A percentile compares a stretch with the other conserved stretches of the same genome.
These are phyloP conservation scores for Spencermartinsiella ligniputridi DNA, from an alignment of 1,139 yeast genomes.

Conservation along the genomic window DNA sequence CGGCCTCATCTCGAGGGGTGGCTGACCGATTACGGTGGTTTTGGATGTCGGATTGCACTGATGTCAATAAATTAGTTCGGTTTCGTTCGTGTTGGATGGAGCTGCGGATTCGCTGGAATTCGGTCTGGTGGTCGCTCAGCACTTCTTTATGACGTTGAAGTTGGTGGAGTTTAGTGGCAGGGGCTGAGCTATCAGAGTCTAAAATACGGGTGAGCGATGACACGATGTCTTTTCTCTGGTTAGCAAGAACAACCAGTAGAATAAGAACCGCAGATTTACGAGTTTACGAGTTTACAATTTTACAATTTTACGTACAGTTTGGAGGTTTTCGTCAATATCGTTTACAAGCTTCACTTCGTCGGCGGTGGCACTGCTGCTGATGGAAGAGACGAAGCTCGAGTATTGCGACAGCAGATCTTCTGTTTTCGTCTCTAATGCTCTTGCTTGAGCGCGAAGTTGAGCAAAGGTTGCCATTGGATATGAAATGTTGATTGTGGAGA, in stretches of 20 bases:
- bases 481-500: background rate
- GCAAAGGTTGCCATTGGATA: slow-evolving; percentile 35
- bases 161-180: slow-evolving; percentile 77
- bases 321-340: slow-evolving; percentile 13
- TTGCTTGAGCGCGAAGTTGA: slow-evolving; percentile 50
- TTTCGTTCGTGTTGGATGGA: slow-evolving; percentile 71
- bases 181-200: slow-evolving; percentile 55
- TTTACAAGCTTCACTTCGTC: slow-evolving; percentile 43
- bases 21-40: slow-evolving; percentile 46
- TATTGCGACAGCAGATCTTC: slow-evolving; percentile 47
- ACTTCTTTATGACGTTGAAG: slow-evolving; percentile 77
- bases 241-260: background rate
- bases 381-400: slow-evolving; percentile 50
- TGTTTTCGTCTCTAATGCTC: slow-evolving; percentile 54
- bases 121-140: slow-evolving; percentile 63
- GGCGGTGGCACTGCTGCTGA: slow-evolving; percentile 44
- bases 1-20: slow-evolving; percentile 43
- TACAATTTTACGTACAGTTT: slow-evolving; percentile 26
- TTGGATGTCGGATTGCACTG: slow-evolving; percentile 74
- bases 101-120: slow-evolving; percentile 54
- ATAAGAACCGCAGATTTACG: background rate
- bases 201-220: slow-evolving; percentile 41
- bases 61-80: slow-evolving; percentile 64
- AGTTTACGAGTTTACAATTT: no score
- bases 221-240: slow-evolving; percentile 40